Base-by-base conservation (phyloP, 2,329 filamentous ascomycete genomes). In the Daldinia eschscholtzii region DNA sequence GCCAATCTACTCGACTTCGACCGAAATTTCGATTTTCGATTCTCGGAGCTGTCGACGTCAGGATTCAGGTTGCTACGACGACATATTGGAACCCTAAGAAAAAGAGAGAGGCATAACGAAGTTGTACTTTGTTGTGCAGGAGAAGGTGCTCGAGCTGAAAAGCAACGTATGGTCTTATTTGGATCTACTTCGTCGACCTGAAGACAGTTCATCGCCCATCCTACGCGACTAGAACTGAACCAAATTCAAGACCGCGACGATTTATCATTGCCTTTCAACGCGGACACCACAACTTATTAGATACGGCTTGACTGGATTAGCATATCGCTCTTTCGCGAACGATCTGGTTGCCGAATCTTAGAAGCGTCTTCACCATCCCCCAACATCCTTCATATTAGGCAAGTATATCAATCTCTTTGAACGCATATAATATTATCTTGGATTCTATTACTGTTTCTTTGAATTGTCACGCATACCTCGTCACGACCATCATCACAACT, bases 41-140 rank as follows among this genome's bases (percentile, higher is more conserved):
- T 68, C 61, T 72, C 68, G 68, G 68, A 67, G 60, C 55, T 64
- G 72, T 74, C 72, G 72, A 72, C 73, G 67, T 70, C 61, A 68
- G 74, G 74, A 72, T 75, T 75, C 73, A 72, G 68, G 74, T 71
- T 64, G 52, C 55, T 68, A 48, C 64, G 52, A 48, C 64, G 52
- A 58, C 58, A 59, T 23, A 63, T 61, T 60, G 67, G 57, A 68
- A 70, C 37, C 35, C 56, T 23, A 63, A 67, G 61, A 67, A 67
- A 59, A 72, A 68, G 58, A 65, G 66, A 69, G 66, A 68, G 70
- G 62, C 68, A 57, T 60, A 58, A 64, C 66, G 65, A 71, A 68
- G 60, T 65, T 71, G 64, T 13, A 70, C 63, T 68, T 71, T 59
- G 65, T 66, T 67, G 65, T 72, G 68, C 23, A 68, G 67, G 65